Base-by-base conservation (phyloP, 139 green algal genomes). In the Pleodorina starrii region DNA sequence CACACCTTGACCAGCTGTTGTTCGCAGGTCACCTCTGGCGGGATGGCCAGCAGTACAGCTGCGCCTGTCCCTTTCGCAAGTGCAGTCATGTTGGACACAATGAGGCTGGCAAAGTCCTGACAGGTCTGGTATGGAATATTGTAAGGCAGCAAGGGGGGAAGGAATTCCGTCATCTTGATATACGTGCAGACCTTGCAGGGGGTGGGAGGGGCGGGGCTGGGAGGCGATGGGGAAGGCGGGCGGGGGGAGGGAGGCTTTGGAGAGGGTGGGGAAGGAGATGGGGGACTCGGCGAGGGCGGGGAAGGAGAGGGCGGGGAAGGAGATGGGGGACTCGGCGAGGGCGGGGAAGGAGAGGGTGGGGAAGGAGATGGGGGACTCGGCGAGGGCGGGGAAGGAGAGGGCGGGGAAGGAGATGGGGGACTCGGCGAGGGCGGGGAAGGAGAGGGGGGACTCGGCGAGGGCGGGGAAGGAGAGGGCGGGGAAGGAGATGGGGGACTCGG, bases 131-230 rank as follows among this genome's bases (percentile, higher is more conserved):
- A 29, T 2, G 32, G 32, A 38, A 36, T 66, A 25, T 2, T 66
- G 72, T 27, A 35, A 54, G 14, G 5, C 6, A 48, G 23, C 2
- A 79, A 51, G 54, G 54, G 25, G 54, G 7, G 5, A 12, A 32
- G 25, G 54, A 66, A 21, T 21, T 32, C 21, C 9, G 25, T 25
- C 5, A 66, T 25, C 3, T 25, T 25, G 54, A 79, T 35, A 38
- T 79, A 44, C 29, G 46, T n/a, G 74, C 74, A 82, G 27, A 82
- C 44, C 27, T 42, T 32, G 74, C 74, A 82, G 0, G 74, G 74
- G 0, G 44, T 14, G 4, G 74, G 74, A 0, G 74, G 74, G 12
- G 38, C 38, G 5, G 40, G 72, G 11, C 29, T n/a, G 5, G 72
- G 72, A 38, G 72, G 72, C 6, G 40, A 35, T 16, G 38, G 43